Evolutionary conservation across 192 early-diverging fungal species (phyloP).

Genomic region (Dispira parvispora): DNA sequence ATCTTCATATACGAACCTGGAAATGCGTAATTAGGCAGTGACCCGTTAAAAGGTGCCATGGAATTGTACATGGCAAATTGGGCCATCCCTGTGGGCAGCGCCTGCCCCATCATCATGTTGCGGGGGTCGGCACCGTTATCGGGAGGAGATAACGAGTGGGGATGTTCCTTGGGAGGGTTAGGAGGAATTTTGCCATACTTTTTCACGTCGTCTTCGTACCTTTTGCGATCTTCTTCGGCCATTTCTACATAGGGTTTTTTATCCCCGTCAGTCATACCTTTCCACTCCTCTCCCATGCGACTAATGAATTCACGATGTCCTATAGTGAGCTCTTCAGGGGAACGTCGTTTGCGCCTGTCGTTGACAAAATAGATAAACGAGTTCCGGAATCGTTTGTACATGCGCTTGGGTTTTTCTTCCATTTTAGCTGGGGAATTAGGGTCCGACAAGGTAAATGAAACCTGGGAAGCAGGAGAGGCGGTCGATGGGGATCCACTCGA

Average conservation of each 20-base stretch:
- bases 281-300: constrained; percentile 17
- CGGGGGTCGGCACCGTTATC: neutral
- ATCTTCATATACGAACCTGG: constrained; percentile 6
- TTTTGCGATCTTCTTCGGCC: constrained; percentile 7
- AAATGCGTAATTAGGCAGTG: neutral
- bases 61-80: neutral
- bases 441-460: constrained; percentile 12
- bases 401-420: constrained; percentile 14
- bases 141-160: neutral
- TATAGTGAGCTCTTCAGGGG: constrained; percentile 20
- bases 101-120: neutral
- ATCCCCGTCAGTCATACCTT: constrained; percentile 15
- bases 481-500: neutral
- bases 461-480: constrained; percentile 11
- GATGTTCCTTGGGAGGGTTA: neutral
- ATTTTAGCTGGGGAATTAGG: neutral
- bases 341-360: constrained; percentile 21
- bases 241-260: constrained; percentile 16
- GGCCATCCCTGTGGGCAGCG: neutral
- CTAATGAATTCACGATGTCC: constrained; percentile 27
- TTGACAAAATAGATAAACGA: constrained; percentile 32
- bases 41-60: neutral
- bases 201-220: constrained; percentile 19
- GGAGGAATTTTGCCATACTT: constrained; percentile 16
- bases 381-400: constrained; percentile 27